Base-by-base conservation (phyloP, 306 rosid genomes). In the Albizia julibrissin region DNA sequence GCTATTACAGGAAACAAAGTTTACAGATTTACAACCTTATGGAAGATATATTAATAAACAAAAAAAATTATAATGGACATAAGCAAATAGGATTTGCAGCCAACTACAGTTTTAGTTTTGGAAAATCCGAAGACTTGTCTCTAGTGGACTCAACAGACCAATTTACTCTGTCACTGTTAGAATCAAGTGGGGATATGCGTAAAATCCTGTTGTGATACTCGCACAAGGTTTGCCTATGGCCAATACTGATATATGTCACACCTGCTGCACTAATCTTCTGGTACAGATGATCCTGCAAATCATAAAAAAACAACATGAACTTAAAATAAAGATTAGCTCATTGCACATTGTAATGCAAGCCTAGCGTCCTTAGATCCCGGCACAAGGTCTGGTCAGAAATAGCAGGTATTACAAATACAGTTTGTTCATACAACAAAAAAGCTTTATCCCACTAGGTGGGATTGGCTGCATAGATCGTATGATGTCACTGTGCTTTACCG, bases 221-320 rank as follows among this genome's bases (percentile, higher is more conserved):
- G 54, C 67, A 27, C 33, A 95, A 84, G 80, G 96, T 92, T 67
- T 89, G 75, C 52, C 99, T 87, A 76, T 95, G 99, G 84, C 97
- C 99, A 54, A 95, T 26, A 85, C 99, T 93, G 59, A 95, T 75
- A 49, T 87, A 95, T 50, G 99, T 95, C 79, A 95, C 92, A 54
- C 95, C 95, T n/a, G 93, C 97, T 58, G 78, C 88, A 76, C 59
- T 91, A 56, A 92, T 89, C 87, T 80, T 87, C 86, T 62, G 83
- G 87, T 93, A 95, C 78, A 95, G 75, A 92, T 86, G 88, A 79
- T 84, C 89, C 99, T 93, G 92, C 82, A 89, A 67, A 69, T 84
- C 81, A 84, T 61, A 76, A 8, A 73, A 77, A 26, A 69, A 85
- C 46, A 76, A 68, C 65, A 50, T 71, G 18, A 84, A 68, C 24